Evolutionary conservation across 1,284 basidiomycete genomes (phyloP).

Genomic region (Puccinia hordei): DNA sequence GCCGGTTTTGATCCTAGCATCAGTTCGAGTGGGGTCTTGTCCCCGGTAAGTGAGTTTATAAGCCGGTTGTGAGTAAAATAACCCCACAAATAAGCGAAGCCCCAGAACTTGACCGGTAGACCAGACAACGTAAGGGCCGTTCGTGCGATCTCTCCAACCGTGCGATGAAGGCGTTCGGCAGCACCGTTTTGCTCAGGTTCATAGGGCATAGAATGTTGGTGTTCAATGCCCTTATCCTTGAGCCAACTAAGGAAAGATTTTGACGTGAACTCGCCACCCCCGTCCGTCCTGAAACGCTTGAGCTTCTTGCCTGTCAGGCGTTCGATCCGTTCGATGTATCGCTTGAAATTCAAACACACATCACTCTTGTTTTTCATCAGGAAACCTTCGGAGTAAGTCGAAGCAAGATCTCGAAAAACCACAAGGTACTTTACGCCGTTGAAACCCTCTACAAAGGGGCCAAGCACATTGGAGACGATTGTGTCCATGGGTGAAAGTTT

Average conservation of each 20-base stretch:
- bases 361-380: conserved; percentile 17
- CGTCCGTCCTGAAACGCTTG: no score
- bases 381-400: conserved; percentile 5
- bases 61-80: conserved; percentile 7
- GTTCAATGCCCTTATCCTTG: conserved; percentile 25
- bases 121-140: background rate
- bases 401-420: conserved; percentile 1
- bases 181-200: conserved; percentile 52
- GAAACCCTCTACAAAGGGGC: conserved; percentile 19
- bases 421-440: background rate
- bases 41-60: conserved; percentile 14
- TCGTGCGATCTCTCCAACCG: conserved; percentile 32
- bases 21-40: conserved; percentile 14
- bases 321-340: conserved; percentile 18
- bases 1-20: conserved; percentile 1
- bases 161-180: conserved; percentile 28
- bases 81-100: background rate
- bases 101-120: conserved; percentile 25
- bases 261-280: background rate
- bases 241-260: background rate
- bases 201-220: conserved; percentile 26
- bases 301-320: background rate
- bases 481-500: background rate
- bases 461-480: conserved; percentile 22
- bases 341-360: background rate